These are phyloP conservation scores for Davidsoniella australis DNA, from an alignment of 2,329 filamentous ascomycete genomes.

Conservation along the genomic window DNA sequence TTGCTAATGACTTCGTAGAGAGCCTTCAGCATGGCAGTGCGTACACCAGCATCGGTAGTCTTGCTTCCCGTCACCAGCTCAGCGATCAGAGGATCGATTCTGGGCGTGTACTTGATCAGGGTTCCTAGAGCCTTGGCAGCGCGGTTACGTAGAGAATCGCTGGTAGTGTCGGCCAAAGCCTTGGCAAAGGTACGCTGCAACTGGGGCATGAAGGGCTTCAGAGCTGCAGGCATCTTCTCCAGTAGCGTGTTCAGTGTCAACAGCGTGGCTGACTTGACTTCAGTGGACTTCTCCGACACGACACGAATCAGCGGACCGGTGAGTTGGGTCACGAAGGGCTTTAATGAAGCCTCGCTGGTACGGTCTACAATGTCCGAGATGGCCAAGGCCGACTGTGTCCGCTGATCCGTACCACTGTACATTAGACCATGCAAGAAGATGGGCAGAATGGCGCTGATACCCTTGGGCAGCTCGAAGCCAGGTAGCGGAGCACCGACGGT, in stretches of 20 bases:
- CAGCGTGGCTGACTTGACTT: constrained; percentile 89
- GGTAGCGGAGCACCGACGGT: constrained; percentile 69
- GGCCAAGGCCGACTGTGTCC: constrained; percentile 77
- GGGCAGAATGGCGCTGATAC: constrained; percentile 86
- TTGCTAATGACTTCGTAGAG: constrained; percentile 93
- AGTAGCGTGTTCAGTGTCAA: constrained; percentile 86
- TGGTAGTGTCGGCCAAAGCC: constrained; percentile 81
- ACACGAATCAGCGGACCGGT: constrained; percentile 95
- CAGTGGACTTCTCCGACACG: constrained; percentile 86
- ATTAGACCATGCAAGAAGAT: constrained; percentile 97
- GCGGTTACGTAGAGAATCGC: constrained; percentile 69
- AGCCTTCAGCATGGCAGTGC: constrained; percentile 91
- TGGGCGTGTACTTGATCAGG: constrained; percentile 84
- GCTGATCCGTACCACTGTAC: constrained; percentile 86
- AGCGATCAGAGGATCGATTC: constrained; percentile 81
- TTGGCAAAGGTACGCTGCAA: constrained; percentile 94
- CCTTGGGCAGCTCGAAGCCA: constrained; percentile 86
- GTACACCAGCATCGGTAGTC: constrained; percentile 68
- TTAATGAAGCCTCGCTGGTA: constrained; percentile 70
- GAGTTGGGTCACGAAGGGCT: constrained; percentile 92
- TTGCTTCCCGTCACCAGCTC: constrained; percentile 93
- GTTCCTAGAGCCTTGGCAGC: constrained; percentile 91
- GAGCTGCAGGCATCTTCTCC: constrained; percentile 86
- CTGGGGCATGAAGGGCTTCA: constrained; percentile 94
- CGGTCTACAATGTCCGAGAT: constrained; percentile 94